phyloP scores from a whole-genome alignment of 202 grass and related monocot genomes.

The Schoenoplectus triqueter region DNA sequence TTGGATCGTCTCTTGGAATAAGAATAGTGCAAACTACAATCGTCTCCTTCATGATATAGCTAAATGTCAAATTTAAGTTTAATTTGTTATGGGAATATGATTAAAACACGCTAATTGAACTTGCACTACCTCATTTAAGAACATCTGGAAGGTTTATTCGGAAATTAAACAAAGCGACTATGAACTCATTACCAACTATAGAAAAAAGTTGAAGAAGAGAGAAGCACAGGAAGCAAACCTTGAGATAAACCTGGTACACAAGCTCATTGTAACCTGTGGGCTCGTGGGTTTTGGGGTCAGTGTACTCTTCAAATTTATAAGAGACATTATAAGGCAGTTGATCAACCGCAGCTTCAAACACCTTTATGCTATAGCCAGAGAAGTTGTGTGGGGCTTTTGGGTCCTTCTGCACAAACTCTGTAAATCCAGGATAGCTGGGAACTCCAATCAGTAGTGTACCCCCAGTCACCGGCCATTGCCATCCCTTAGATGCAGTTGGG shows the following conservation, averaged over 20 bases:
- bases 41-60: neutral
- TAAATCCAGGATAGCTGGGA: too few relatives aligned
- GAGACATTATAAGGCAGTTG: slow-evolving; percentile 47
- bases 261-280: slow-evolving; percentile 66
- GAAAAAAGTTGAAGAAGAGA: neutral
- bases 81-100: too few relatives aligned
- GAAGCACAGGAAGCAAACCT: slow-evolving; percentile 48
- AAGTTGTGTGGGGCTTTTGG: slow-evolving; percentile 22
- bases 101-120: too few relatives aligned
- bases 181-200: slow-evolving; percentile 19
- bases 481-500: too few relatives aligned
- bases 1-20: neutral
- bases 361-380: slow-evolving; percentile 47
- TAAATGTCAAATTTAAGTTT: neutral
- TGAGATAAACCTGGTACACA: slow-evolving; percentile 64
- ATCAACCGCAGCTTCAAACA: slow-evolving; percentile 52
- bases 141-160: too few relatives aligned
- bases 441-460: too few relatives aligned
- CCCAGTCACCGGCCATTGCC: too few relatives aligned
- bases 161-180: too few relatives aligned
- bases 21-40: neutral
- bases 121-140: too few relatives aligned
- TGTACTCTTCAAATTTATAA: slow-evolving; percentile 27
- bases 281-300: slow-evolving; percentile 24
- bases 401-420: slow-evolving; percentile 14